phyloP scores from a whole-genome alignment of 208 protist genomes.

The Crithidia thermophila region DNA sequence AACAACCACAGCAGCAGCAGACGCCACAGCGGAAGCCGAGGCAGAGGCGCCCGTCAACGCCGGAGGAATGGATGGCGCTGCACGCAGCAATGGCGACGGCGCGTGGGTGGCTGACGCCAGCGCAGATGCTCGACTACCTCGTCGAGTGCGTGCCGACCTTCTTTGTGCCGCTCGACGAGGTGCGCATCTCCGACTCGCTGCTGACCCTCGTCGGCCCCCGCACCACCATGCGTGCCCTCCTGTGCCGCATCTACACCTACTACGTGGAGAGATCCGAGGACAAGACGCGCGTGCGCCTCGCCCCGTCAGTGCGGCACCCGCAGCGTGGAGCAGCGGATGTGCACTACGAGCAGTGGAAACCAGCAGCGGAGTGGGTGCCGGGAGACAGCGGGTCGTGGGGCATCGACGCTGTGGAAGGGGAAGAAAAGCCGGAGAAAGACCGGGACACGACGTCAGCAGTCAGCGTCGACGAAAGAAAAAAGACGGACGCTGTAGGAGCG shows the following conservation, averaged over 20 bases:
- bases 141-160: constrained; percentile 87
- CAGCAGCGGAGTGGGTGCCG: background rate
- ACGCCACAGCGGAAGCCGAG: background rate
- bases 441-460: no score
- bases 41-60: constrained; percentile 15
- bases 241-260: constrained; percentile 66
- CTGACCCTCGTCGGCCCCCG: constrained; percentile 52
- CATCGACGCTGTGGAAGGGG: background rate
- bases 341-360: constrained; percentile 44
- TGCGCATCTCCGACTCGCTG: constrained; percentile 59
- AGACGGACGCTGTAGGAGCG: background rate
- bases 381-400: background rate
- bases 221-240: constrained; percentile 52
- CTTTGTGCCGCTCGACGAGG: constrained; percentile 50
- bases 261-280: constrained; percentile 64
- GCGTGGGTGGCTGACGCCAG: constrained; percentile 59
- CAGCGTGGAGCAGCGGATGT: constrained; percentile 51
- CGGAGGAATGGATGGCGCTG: constrained; percentile 33
- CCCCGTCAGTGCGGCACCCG: constrained; percentile 39
- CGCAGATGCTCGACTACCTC: constrained; percentile 74
- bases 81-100: constrained; percentile 69
- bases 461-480: no score
- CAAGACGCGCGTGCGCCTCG: constrained; percentile 46
- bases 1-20: background rate
- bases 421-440: no score